Evolutionary conservation across 1,284 basidiomycete genomes (phyloP).

Genomic region (Macrocystidia cucumis): DNA sequence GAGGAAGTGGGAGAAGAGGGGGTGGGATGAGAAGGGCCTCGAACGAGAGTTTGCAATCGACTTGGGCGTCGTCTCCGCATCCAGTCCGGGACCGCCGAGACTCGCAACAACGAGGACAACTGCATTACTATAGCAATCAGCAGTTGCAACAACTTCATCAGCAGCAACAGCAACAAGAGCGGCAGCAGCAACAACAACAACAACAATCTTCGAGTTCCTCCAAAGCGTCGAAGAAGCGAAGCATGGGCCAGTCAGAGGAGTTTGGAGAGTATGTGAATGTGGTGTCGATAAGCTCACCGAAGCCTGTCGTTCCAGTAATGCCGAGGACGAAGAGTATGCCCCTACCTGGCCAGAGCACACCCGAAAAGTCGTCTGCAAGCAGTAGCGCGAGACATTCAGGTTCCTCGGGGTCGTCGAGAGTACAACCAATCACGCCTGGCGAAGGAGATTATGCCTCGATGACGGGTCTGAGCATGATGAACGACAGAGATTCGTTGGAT

Average conservation of each 20-base stretch:
- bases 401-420: conserved; percentile 9
- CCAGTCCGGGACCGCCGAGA: too few relatives aligned
- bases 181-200: conserved; percentile 1
- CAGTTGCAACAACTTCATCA: conserved; percentile 2
- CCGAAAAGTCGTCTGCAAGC: too few relatives aligned
- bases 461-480: conserved; percentile 4
- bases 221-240: conserved; percentile 10
- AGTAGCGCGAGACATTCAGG: too few relatives aligned
- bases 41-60: conserved; percentile 14
- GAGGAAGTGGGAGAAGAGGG: too few relatives aligned
- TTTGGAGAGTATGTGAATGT: conserved; percentile 3
- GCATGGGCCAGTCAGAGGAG: conserved; percentile 2
- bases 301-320: conserved; percentile 12
- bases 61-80: too few relatives aligned
- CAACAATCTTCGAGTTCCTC: too few relatives aligned
- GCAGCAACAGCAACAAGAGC: conserved; percentile 8
- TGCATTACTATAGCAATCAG: conserved; percentile 1
- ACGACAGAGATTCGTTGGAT: conserved; percentile 19
- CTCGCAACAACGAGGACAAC: conserved; percentile 9
- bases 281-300: conserved; percentile 3
- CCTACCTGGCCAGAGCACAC: conserved; percentile 13
- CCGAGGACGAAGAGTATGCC: conserved; percentile 40
- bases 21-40: conserved; percentile 12
- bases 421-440: too few relatives aligned
- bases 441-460: too few relatives aligned